A percentile compares a stretch with the other conserved stretches of the same genome.
These are phyloP conservation scores for Citeromyces matritensis DNA, from an alignment of 805 yeast genomes.

Conservation along the genomic window DNA sequence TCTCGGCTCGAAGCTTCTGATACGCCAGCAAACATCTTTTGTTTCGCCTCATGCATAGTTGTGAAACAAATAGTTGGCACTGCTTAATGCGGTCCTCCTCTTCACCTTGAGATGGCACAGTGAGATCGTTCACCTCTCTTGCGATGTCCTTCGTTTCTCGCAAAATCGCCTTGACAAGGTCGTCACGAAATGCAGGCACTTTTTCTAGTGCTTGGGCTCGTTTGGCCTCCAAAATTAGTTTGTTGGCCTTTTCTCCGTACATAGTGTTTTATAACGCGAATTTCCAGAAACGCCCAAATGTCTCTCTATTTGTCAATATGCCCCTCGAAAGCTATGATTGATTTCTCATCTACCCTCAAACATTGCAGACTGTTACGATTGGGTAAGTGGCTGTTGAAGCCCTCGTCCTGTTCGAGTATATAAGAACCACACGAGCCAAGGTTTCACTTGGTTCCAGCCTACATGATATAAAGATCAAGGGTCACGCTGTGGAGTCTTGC, in stretches of 20 bases:
- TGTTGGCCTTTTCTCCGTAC: slow-evolving; percentile 84
- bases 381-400: no score
- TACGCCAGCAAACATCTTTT: slow-evolving; percentile 84
- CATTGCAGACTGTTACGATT: no score
- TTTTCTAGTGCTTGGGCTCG: slow-evolving; percentile 51
- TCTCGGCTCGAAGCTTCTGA: slow-evolving; percentile 53
- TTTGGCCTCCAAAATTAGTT: slow-evolving; percentile 76
- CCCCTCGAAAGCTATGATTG: no score
- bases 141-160: slow-evolving; percentile 59
- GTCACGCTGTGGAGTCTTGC: no score
- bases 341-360: no score
- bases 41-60: slow-evolving; percentile 70
- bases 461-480: no score
- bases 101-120: slow-evolving; percentile 7
- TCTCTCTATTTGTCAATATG: no score
- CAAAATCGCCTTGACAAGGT: slow-evolving; percentile 49
- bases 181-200: slow-evolving; percentile 60
- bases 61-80: slow-evolving; percentile 55
- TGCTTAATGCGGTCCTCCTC: slow-evolving; percentile 30
- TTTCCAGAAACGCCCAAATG: no score
- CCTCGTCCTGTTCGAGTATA: no score
- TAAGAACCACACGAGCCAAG: no score
- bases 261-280: slow-evolving; percentile 19
- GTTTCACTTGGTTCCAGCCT: no score
- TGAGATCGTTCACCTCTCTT: slow-evolving; percentile 34